phyloP scores from a whole-genome alignment of 2,329 filamentous ascomycete species.

The Fusarium verrucosum region DNA sequence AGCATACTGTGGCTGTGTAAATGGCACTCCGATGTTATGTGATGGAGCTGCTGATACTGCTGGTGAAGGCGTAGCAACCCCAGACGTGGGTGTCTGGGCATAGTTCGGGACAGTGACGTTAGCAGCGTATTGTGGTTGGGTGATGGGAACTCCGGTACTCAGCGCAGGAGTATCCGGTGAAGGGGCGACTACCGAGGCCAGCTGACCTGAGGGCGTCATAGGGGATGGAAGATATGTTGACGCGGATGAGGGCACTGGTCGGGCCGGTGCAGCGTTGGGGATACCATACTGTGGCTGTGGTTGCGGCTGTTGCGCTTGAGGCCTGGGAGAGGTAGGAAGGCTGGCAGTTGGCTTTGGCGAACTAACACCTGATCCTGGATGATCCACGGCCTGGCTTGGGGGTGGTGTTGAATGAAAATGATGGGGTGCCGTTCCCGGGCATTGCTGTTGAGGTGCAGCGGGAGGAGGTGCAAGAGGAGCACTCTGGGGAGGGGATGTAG shows the following conservation, averaged over 20 bases:
- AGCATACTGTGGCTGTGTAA: conserved; percentile 37
- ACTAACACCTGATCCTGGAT: conserved; percentile 2
- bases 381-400: not conserved
- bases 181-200: conserved; percentile 3
- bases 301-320: conserved; percentile 9
- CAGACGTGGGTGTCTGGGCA: not conserved
- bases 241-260: conserved; percentile 12
- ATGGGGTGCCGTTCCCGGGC: conserved; percentile 35
- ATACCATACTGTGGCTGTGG: conserved; percentile 19
- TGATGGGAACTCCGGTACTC: conserved; percentile 13
- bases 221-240: conserved; percentile 25
- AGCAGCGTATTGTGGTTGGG: conserved; percentile 37
- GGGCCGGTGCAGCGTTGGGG: conserved; percentile 16
- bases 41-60: conserved; percentile 6
- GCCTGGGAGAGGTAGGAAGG: conserved; percentile 19
- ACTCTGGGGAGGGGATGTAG: conserved; percentile 12
- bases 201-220: conserved; percentile 19
- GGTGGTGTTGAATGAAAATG: conserved; percentile 32
- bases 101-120: conserved; percentile 26
- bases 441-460: conserved; percentile 16
- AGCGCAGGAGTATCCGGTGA: conserved; percentile 21
- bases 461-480: conserved; percentile 10
- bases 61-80: conserved; percentile 2
- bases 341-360: conserved; percentile 14
- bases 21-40: conserved; percentile 23